These are phyloP conservation scores for Leccinum longicurvipes DNA, from an alignment of 768 basidiomycete genomes.

Conservation along the genomic window DNA sequence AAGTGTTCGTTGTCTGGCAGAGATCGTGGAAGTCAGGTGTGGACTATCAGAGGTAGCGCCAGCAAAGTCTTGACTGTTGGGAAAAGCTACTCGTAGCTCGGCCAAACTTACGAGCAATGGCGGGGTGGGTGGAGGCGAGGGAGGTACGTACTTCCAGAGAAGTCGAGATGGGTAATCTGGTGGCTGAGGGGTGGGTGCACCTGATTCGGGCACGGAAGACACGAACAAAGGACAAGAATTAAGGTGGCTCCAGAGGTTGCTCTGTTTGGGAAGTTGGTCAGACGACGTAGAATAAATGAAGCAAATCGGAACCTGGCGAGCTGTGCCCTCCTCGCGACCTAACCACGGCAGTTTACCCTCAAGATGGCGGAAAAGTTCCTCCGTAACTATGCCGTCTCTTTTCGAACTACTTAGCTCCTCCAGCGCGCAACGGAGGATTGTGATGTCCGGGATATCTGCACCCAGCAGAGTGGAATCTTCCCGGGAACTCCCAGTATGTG, in stretches of 20 bases:
- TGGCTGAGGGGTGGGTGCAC: conserved; percentile 1
- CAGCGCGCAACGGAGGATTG: conserved; percentile 63
- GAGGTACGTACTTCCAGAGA: conserved; percentile 40
- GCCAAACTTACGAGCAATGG: conserved; percentile 27
- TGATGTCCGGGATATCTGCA: conserved; percentile 43
- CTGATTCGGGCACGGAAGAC: conserved; percentile 27
- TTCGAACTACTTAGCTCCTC: conserved; percentile 43
- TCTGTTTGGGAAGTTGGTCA: conserved; percentile 30
- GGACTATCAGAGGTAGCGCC: conserved; percentile 8
- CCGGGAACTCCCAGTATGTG: conserved; percentile 3
- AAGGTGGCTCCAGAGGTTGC: conserved; percentile 58
- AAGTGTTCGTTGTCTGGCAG: conserved; percentile 55
- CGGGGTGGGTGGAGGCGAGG: conserved; percentile 24
- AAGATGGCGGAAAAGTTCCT: conserved; percentile 57
- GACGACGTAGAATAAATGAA: background rate
- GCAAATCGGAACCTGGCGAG: conserved; percentile 49
- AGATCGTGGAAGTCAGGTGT: conserved; percentile 22
- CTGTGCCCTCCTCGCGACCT: conserved; percentile 44
- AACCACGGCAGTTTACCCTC: conserved; percentile 61
- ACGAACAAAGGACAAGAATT: conserved; percentile 47
- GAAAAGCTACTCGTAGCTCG: conserved; percentile 20
- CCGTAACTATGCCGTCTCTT: conserved; percentile 44
- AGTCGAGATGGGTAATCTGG: conserved; percentile 24
- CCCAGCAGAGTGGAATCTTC: conserved; percentile 15
- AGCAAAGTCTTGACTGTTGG: conserved; percentile 15